Base-by-base conservation (phyloP, 495 filamentous ascomycete genomes). In the Pseudomonodictys pantanalensis region DNA sequence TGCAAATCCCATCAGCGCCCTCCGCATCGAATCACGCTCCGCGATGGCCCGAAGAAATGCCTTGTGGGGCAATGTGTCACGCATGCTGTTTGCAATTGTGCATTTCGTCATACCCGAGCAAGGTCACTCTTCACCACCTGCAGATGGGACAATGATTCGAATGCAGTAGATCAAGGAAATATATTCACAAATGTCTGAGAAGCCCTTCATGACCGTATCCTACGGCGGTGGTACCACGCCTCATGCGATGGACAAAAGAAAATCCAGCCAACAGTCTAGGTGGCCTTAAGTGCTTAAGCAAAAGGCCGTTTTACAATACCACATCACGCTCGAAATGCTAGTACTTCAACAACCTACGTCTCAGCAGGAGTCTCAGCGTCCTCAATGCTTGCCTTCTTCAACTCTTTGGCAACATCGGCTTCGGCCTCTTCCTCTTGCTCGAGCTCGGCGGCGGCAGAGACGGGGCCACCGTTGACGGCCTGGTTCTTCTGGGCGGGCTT, bases 371-470 rank as follows among this genome's bases (percentile, higher is more conserved):
- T 65, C 22, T 50, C 54, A 22, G 74, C 71, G 57, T 86, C 82
- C 71, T 85, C 83, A 26, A 86, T 67, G 51, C 76, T 76, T 24
- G 80, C 78, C 68, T 83, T 77, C 72, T 84, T 69, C 52, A 86
- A 69, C 58, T 86, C 84, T 26, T 82, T 78, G 0, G 78, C 68
- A 11, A 75, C 83, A 66, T 86, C 83, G 7, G 74, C 74, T 9
- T 62, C 79, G 10, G 78, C 81, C 53, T 85, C 82, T 53, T 83
- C 74, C 69, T 86, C 83, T 68, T 85, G 79, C 39, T 72, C 68
- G 25, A 78, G 71, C 71, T 84, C 81, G 8, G 82, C 75, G 6
- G 76, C 74, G 10, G 81, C 81, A 18, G 77, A 76, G 23, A 76
- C 73, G 22, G 46, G 6, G 42, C 69, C 73, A 58, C 77, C 79